Conservation (phyloP, 1,139 yeast genomes). For the Kazachstania sp. region DNA sequence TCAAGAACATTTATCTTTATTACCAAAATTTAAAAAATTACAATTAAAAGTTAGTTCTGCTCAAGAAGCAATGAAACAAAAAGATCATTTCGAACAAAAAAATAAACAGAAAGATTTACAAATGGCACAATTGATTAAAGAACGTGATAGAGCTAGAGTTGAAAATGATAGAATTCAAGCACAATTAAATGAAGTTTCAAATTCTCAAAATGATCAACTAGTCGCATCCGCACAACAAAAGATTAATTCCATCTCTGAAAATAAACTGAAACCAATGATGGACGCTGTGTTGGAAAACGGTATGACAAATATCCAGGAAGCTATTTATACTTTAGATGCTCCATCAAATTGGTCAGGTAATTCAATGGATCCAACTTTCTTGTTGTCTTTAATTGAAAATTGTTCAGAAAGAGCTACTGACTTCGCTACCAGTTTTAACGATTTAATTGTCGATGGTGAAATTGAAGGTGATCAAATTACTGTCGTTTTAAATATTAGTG, state of each 20-base stretch:
- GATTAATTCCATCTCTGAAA: conserved; percentile 3
- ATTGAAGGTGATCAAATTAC: conserved; percentile 57
- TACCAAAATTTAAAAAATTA: conserved; percentile 71
- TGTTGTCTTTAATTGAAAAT: conserved; percentile 55
- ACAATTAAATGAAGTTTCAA: not conserved
- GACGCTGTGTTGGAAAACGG: conserved; percentile 69
- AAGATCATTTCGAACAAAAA: conserved; percentile 77
- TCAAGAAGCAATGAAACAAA: conserved; percentile 79
- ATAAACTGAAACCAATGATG: conserved; percentile 36
- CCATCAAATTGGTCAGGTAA: conserved; percentile 81
- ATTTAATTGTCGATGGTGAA: conserved; percentile 67
- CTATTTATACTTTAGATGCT: conserved; percentile 63
- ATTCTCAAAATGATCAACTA: not conserved
- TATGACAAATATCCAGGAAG: conserved; percentile 63
- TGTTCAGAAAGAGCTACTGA: conserved; percentile 69
- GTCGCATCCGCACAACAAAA: not conserved
- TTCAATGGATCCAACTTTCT: conserved; percentile 64
- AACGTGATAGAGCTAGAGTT: conserved; percentile 80
- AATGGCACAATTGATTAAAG: conserved; percentile 80
- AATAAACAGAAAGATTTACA: conserved; percentile 79
- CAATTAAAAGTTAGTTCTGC: conserved; percentile 91
- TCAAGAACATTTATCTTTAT: conserved; percentile 78
- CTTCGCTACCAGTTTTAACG: conserved; percentile 71
- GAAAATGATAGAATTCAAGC: conserved; percentile 52
- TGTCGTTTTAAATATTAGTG: conserved; percentile 59